Evolutionary conservation across 208 protist species (phyloP).

Genomic region (Leishmania braziliensis): DNA sequence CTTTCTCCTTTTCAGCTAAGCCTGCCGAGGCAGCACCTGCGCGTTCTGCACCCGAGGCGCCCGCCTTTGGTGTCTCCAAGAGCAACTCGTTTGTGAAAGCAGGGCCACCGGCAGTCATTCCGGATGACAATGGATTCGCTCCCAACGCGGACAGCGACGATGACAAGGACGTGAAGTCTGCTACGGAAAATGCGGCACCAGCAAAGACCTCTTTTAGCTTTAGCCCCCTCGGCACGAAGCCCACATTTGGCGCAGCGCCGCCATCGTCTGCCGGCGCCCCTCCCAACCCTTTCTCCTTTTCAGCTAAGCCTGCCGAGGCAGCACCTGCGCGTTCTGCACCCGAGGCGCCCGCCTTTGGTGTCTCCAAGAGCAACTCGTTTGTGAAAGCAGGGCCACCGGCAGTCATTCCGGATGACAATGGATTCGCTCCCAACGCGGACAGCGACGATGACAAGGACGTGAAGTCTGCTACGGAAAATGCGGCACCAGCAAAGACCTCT

Average conservation of each 20-base stretch:
- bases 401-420: constrained; percentile 62
- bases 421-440: constrained; percentile 67
- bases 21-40: background rate
- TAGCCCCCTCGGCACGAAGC: background rate
- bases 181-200: constrained; percentile 21
- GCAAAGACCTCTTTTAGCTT: constrained; percentile 36
- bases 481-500: constrained; percentile 19
- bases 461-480: constrained; percentile 17
- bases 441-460: constrained; percentile 41
- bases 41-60: background rate
- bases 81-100: constrained; percentile 51
- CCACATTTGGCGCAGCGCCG: constrained; percentile 28
- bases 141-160: constrained; percentile 63
- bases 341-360: background rate
- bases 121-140: constrained; percentile 72
- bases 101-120: constrained; percentile 59
- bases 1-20: background rate
- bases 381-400: constrained; percentile 55
- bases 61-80: background rate
- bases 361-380: constrained; percentile 36
- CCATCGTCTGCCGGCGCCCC: constrained; percentile 7
- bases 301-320: background rate
- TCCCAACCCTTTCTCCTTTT: constrained; percentile 7
- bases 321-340: background rate
- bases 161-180: constrained; percentile 4